Conservation (phyloP, 148 eudicot genomes). For the Rhododendron vialii region DNA sequence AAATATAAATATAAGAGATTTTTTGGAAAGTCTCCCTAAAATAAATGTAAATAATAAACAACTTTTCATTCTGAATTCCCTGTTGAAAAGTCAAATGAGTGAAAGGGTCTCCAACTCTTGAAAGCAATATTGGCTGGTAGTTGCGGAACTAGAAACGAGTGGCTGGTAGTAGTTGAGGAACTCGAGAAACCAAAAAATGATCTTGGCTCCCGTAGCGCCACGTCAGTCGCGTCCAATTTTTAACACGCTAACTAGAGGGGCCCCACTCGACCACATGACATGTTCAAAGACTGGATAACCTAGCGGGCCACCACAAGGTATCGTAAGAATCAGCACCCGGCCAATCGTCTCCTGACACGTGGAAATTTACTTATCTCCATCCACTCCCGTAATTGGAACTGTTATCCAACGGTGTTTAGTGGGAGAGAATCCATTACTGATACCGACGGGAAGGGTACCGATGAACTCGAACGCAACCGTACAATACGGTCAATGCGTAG, state of each 20-base stretch:
- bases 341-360: constrained; percentile 4
- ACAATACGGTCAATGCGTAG: not conserved
- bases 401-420: too few species aligned
- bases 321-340: not conserved
- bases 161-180: not conserved
- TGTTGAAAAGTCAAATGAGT: too few species aligned
- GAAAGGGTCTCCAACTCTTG: too few species aligned
- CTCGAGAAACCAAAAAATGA: not conserved
- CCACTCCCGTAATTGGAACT: not conserved
- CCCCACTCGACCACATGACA: not conserved
- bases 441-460: too few species aligned
- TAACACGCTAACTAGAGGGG: not conserved
- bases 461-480: not conserved
- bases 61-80: too few species aligned
- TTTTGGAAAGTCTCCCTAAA: too few species aligned
- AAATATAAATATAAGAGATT: too few species aligned
- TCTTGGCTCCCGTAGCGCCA: constrained; percentile 4
- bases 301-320: not conserved
- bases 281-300: not conserved
- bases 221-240: not conserved
- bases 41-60: too few species aligned
- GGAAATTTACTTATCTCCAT: not conserved
- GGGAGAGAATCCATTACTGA: too few species aligned
- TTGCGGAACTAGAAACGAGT: constrained; percentile 3
- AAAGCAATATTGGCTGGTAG: not conserved